These are phyloP conservation scores for Cenchrus americanus DNA, from an alignment of 176 grass and related monocot species.

Conservation along the genomic window DNA sequence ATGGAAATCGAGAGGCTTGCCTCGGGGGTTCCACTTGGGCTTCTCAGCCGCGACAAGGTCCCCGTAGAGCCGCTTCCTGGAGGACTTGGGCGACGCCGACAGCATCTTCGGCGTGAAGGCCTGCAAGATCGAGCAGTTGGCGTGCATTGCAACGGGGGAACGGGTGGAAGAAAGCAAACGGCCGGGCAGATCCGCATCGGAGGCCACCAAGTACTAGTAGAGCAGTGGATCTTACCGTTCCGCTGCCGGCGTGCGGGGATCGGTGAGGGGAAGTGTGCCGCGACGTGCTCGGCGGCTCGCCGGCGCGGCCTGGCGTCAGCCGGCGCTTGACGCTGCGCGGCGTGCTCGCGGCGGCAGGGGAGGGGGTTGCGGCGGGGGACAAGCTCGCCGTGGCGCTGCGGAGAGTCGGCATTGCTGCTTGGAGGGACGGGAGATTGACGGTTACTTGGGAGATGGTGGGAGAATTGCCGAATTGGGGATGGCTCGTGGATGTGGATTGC, in stretches of 20 bases:
- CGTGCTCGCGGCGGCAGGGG: slow-evolving; percentile 40
- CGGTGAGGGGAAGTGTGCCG: slow-evolving; percentile 45
- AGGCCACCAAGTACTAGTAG: too few species aligned
- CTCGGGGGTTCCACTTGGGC: slow-evolving; percentile 71
- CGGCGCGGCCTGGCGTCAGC: slow-evolving; percentile 34
- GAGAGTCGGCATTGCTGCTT: slow-evolving; percentile 67
- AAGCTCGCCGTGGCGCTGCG: slow-evolving; percentile 58
- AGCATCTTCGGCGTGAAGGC: slow-evolving; percentile 44
- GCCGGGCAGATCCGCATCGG: neutral
- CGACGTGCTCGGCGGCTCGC: slow-evolving; percentile 11
- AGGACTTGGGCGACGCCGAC: slow-evolving; percentile 72
- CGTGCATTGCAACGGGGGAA: neutral
- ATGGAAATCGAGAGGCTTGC: slow-evolving; percentile 37
- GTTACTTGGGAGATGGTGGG: neutral
- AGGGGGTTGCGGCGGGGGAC: slow-evolving; percentile 20
- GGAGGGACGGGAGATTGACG: neutral
- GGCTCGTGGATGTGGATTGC: neutral
- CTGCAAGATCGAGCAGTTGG: slow-evolving; percentile 47
- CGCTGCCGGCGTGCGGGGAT: slow-evolving; percentile 34
- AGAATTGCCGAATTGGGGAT: slow-evolving; percentile 8
- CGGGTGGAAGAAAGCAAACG: neutral
- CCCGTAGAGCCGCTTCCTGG: slow-evolving; percentile 76
- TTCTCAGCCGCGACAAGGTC: slow-evolving; percentile 48
- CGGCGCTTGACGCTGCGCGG: slow-evolving; percentile 54
- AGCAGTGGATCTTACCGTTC: slow-evolving; percentile 38